Conservation (phyloP, 768 basidiomycete genomes). For the Psilocybe azurescens region DNA sequence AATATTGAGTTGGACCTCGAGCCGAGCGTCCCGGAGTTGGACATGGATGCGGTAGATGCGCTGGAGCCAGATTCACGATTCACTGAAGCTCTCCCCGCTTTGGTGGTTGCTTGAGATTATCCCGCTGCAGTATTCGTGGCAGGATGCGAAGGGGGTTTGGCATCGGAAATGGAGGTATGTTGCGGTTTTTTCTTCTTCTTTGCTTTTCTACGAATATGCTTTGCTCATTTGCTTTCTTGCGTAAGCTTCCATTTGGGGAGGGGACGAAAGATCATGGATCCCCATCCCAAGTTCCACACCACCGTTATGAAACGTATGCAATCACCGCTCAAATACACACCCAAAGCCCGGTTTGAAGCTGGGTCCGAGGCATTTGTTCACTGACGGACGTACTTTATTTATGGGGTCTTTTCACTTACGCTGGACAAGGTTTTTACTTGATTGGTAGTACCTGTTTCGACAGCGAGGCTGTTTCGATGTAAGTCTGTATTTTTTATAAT, state of each 20-base stretch:
- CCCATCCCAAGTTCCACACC: constrained; percentile 61
- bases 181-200: constrained; percentile 10
- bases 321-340: constrained; percentile 56
- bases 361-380: constrained; percentile 54
- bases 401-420: too few species aligned
- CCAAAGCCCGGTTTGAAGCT: constrained; percentile 55
- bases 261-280: constrained; percentile 54
- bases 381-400: constrained; percentile 14
- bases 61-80: constrained; percentile 60
- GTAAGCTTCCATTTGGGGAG: constrained; percentile 59
- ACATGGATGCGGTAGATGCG: constrained; percentile 42
- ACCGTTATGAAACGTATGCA: constrained; percentile 67
- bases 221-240: not conserved
- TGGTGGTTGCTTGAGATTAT: constrained; percentile 84
- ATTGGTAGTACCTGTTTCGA: not conserved
- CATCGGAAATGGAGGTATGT: constrained; percentile 58
- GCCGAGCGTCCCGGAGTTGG: constrained; percentile 19
- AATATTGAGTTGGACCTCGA: constrained; percentile 35
- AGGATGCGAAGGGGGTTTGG: constrained; percentile 62
- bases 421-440: too few species aligned
- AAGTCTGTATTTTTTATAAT: not conserved
- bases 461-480: not conserved
- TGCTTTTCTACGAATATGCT: not conserved
- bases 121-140: constrained; percentile 58
- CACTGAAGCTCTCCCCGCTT: constrained; percentile 41